Evolutionary conservation across 2,329 filamentous ascomycete species (phyloP).

Genomic region (Iodosphaeria phyllophila): DNA sequence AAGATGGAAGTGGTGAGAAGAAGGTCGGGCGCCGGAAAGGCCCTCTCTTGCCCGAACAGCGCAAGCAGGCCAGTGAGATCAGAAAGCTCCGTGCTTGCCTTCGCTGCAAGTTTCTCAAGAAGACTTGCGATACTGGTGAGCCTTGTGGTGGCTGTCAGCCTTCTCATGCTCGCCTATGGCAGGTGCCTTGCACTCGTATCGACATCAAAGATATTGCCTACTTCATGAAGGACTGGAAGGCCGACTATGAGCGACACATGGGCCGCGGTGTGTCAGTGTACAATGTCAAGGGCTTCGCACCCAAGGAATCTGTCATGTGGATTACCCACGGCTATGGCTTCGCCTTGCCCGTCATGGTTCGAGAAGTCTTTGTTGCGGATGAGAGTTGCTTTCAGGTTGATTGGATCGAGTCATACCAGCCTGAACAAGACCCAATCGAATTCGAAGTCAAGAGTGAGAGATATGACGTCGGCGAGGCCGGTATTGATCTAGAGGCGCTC

Average conservation of each 20-base stretch:
- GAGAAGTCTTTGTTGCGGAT: conserved; percentile 81
- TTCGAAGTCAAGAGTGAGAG: conserved; percentile 79
- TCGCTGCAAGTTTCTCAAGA: conserved; percentile 96
- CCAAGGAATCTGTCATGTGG: conserved; percentile 57
- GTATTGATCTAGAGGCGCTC: conserved; percentile 61
- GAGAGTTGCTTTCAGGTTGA: conserved; percentile 86
- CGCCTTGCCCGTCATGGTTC: conserved; percentile 78
- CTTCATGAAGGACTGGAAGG: conserved; percentile 99
- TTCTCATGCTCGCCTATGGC: conserved; percentile 88
- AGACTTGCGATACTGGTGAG: conserved; percentile 96
- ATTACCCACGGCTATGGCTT: conserved; percentile 95
- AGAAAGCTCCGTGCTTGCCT: conserved; percentile 85
- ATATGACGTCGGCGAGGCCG: conserved; percentile 76
- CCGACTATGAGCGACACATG: conserved; percentile 84
- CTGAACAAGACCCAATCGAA: conserved; percentile 50
- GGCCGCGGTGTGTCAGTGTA: conserved; percentile 75
- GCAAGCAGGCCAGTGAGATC: conserved; percentile 93
- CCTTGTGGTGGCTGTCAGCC: conserved; percentile 91
- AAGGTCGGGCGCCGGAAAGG: conserved; percentile 82
- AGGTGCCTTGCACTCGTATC: conserved; percentile 92
- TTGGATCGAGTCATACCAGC: conserved; percentile 69
- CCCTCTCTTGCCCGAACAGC: conserved; percentile 78
- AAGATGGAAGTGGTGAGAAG: conserved; percentile 66
- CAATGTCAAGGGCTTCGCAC: conserved; percentile 75
- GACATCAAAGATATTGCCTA: conserved; percentile 97